Evolutionary conservation across 2,329 filamentous ascomycete genomes (phyloP), one percentile per base, ranked within the genome.

Genomic region (Trichoderma semiorbis): DNA sequence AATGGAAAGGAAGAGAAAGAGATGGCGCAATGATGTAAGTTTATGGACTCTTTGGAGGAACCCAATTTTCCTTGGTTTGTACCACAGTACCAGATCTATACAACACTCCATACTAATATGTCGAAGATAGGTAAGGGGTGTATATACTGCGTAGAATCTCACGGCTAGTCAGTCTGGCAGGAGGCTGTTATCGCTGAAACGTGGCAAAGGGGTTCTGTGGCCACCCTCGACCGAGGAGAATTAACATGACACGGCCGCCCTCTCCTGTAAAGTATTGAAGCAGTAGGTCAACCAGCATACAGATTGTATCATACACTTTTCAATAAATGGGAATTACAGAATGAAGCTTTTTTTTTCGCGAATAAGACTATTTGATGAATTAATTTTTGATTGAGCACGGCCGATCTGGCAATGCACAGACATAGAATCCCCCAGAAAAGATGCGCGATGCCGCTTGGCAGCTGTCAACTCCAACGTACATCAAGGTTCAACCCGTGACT

Each of bases 121-220:
- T 8, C 26, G 30, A 39, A 66, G 30, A 36, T 32, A 21, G 16
- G 28, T 14, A 34, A 16, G 53, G 26, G 18, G 24, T 28, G 28
- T 60, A 39, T 12, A 60, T 14, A n/a, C 39, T 10, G 3, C 39
- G 39, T 43, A 34, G 34, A 58, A 34, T n/a, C 7, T 16, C 34
- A 18, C 26, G 28, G 21, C 18, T 39, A 34, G 36, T 67, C 57
- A 30, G 65, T 32, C 8, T 58, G 55, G 26, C 55, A 34, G 18
- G 36, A 69, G 34, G 26, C 10, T 34, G 34, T 47, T 69, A n/a
- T 39, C 12, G 58, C 65, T 78, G 76, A 78, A 78, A 78, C 77
- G 70, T 62, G 50, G 70, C 39, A 72, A 69, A 70, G 57, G 55
- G 55, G 67, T 21, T 62, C 26, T 47, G 55, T 47, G 61, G 60